Evolutionary conservation across 2,329 filamentous ascomycete genomes (phyloP).

Genomic region (Fusarium camptoceras): DNA sequence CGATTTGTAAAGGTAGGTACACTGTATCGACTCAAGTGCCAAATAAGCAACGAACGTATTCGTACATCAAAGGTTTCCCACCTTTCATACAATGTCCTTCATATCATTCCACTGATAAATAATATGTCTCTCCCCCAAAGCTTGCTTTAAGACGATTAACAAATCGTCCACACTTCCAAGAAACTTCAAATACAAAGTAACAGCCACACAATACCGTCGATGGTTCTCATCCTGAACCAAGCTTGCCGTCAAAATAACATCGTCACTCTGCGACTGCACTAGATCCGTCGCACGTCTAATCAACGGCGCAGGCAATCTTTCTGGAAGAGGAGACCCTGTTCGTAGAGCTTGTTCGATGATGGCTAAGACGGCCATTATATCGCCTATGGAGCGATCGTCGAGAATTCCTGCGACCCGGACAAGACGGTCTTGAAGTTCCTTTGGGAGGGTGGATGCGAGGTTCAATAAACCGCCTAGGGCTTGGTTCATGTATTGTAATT

Average conservation of each 20-base stretch:
- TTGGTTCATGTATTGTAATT: slow-evolving; percentile 52
- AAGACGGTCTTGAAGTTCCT: slow-evolving; percentile 55
- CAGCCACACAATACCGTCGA: slow-evolving; percentile 59
- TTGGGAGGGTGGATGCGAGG: slow-evolving; percentile 53
- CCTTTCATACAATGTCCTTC: neutral
- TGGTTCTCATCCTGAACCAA: slow-evolving; percentile 57
- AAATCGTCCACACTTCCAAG: slow-evolving; percentile 58
- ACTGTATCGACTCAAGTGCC: rapidly evolving
- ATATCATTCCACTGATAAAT: slow-evolving; percentile 47
- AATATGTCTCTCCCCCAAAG: slow-evolving; percentile 57
- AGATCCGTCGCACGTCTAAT: slow-evolving; percentile 52
- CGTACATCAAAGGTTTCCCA: rapidly evolving
- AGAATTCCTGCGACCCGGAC: slow-evolving; percentile 53
- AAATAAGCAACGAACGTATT: neutral
- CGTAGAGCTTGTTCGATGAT: slow-evolving; percentile 61
- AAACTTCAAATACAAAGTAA: slow-evolving; percentile 59
- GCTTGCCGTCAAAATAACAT: slow-evolving; percentile 48
- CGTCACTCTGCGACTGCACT: slow-evolving; percentile 34
- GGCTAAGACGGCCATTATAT: slow-evolving; percentile 62
- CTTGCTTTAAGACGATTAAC: slow-evolving; percentile 57
- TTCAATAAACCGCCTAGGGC: slow-evolving; percentile 48
- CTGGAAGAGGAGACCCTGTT: slow-evolving; percentile 60
- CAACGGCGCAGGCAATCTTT: slow-evolving; percentile 60
- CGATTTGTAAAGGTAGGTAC: too few relatives aligned
- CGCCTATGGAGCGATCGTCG: slow-evolving; percentile 59